Conservation (phyloP, 1,139 yeast genomes). For the Kodamaea derodonti region DNA sequence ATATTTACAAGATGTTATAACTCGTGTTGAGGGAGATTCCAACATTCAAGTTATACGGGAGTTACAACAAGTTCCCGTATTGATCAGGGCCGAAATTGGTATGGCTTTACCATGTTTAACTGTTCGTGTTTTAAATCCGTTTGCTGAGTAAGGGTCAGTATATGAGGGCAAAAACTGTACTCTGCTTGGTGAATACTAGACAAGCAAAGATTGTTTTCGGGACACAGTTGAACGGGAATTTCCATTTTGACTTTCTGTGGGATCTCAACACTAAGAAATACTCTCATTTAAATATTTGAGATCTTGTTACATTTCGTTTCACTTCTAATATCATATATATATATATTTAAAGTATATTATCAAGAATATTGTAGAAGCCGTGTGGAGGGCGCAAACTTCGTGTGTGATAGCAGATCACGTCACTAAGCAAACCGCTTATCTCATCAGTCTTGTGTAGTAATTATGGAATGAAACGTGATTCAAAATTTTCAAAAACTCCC, state of each 20-base stretch:
- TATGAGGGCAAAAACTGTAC: no score
- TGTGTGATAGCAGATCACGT: no score
- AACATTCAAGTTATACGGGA: constrained; percentile 77
- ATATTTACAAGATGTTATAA: constrained; percentile 52
- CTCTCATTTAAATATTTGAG: no score
- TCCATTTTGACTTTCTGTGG: no score
- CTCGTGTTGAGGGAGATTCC: constrained; percentile 59
- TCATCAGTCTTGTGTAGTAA: neutral
- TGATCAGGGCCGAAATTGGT: constrained; percentile 88
- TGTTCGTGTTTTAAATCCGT: constrained; percentile 91
- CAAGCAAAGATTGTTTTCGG: no score
- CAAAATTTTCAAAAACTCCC: no score
- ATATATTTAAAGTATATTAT: no score
- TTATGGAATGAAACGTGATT: constrained; percentile 1
- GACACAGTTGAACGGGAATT: no score
- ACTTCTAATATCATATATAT: neutral
- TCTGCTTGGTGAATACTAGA: no score
- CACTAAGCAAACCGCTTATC: neutral
- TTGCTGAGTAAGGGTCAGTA: constrained; percentile 24
- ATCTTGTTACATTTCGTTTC: neutral
- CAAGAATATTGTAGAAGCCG: neutral
- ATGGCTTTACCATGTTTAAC: constrained; percentile 95
- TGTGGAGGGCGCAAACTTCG: neutral
- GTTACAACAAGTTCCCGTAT: constrained; percentile 73
- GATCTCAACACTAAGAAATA: no score